Base-by-base conservation (phyloP, 2,329 filamentous ascomycete species). In the Botrytis hyacinthi region DNA sequence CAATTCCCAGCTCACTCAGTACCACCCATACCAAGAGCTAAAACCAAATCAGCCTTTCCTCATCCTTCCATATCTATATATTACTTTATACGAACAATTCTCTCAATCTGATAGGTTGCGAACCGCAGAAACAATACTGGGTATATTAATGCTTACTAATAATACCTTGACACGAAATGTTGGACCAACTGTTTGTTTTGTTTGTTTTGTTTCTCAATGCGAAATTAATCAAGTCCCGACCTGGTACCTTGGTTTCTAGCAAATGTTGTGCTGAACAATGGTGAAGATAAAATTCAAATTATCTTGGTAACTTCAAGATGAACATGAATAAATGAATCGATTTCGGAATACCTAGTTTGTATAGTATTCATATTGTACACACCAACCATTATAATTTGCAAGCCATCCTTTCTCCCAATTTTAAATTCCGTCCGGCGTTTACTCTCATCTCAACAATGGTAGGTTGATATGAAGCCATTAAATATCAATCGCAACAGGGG, bases 351-450 rank as follows among this genome's bases (percentile, higher is more conserved):
- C 35, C 12, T 61, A 60, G 57, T 35, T 37, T 40, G 46, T 22
- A 57, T 14, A n/a, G 22, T 40, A 59, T 59, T 59, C 57, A 32
- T 59, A 40, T 35, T 63, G 42, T 48, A 65, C 42, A 71, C 42
- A 46, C 61, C 59, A 61, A 16, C 35, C 22, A 70, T 71, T 70
- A 71, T 61, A 29, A 63, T 48, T 63, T 59, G 68, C 57, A 71
- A 48, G 40, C 18, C n/a, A 26, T 46, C 32, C 42, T 37, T 20
- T 54, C 46, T 48, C 14, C 4, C 37, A 37, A 51, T 48, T 40
- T 7, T 35, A 26, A 32, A 29, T 37, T 18, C 22, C 32, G 29
- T 29, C 32, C 35, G 22, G 9, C 29, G 32, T 40, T 51, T 51
- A 42, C 35, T 40, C 37, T 65, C 57, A 71, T 71, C 54, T 65